Base-by-base conservation (phyloP, 2,329 filamentous ascomycete genomes). In the Fusarium haematococcum region DNA sequence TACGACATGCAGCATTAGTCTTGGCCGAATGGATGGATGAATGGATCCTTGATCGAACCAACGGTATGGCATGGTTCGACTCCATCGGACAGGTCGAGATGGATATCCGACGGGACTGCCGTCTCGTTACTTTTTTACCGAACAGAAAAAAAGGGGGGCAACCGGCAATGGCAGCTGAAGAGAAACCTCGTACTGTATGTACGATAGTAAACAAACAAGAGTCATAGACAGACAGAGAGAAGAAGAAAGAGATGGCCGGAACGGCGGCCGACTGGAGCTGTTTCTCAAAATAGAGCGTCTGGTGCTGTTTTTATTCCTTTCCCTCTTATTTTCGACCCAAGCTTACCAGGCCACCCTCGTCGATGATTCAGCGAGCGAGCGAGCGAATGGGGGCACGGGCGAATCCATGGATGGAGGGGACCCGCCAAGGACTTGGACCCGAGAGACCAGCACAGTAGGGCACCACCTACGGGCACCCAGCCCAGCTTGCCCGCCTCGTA, bases 231-330 rank as follows among this genome's bases (percentile, higher is more conserved):
- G n/a, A 58, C 20, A 20, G 27, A 10, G 33, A 41, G 6, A 41
- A 7, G 6, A 8, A 39, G 57, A 27, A 20, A 10, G 41, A 20
- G 25, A 57, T 56, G 25, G 37, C 37, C 48, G 61, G 61, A 43
- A 56, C 14, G 11, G 61, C 61, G 61, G 48, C 35, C 39, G 61
- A 52, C 23, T 37, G 48, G 32, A 58, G 23, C 32, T 48, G 50
- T 62, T 73, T 61, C 72, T 73, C 41, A 75, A 75, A 75, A 75
- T 75, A 75, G 72, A 35, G 52, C 20, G 13, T 16, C 32, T 37
- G 52, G 32, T 57, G n/a, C 52, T 57, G 52, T 35, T 57, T 35
- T 57, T 57, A 25, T 58, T 58, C 23, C 33, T 18, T 27, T 58
- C 16, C 16, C 20, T 52, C 23, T 62, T 33, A 33, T 63, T 63